A percentile compares a stretch with the other conserved stretches of the same genome.
Evolutionary conservation across 176 grass and related monocot genomes (phyloP).

Genomic region (Hyparrhenia diplandra): DNA sequence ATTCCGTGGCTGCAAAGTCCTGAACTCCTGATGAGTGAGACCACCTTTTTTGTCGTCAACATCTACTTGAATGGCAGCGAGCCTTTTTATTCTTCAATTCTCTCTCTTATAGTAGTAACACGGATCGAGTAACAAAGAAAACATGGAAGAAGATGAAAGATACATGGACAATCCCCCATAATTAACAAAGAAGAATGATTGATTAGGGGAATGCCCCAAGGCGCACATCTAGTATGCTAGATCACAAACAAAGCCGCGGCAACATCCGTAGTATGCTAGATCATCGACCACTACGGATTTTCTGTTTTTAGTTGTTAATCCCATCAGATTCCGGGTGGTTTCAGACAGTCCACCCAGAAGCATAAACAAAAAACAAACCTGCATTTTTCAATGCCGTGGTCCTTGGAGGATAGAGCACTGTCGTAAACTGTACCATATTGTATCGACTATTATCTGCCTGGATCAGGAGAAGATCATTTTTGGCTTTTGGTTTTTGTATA

Average conservation of each 20-base stretch:
- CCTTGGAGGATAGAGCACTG: background rate
- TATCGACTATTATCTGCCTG: background rate
- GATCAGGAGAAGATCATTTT: background rate
- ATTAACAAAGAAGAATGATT: background rate
- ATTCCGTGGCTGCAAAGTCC: background rate
- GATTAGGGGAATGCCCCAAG: constrained; percentile 34
- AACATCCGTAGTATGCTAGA: background rate
- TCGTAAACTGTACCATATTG: background rate
- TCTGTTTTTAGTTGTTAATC: constrained; percentile 33
- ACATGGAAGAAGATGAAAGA: too few relatives aligned
- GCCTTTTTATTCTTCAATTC: background rate
- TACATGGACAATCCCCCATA: background rate
- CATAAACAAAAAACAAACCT: constrained; percentile 30
- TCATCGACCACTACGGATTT: background rate
- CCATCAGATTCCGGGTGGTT: constrained; percentile 9
- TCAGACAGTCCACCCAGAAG: background rate
- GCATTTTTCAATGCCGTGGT: background rate
- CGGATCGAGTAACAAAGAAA: too few relatives aligned
- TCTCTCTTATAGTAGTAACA: background rate
- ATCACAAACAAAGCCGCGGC: background rate
- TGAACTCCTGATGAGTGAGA: background rate
- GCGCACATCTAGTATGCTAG: background rate
- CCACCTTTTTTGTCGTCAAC: background rate
- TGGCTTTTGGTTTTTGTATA: background rate
- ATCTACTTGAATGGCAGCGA: background rate